phyloP scores from a whole-genome alignment of 495 filamentous ascomycete genomes.

The Chaetomidium leptoderma region DNA sequence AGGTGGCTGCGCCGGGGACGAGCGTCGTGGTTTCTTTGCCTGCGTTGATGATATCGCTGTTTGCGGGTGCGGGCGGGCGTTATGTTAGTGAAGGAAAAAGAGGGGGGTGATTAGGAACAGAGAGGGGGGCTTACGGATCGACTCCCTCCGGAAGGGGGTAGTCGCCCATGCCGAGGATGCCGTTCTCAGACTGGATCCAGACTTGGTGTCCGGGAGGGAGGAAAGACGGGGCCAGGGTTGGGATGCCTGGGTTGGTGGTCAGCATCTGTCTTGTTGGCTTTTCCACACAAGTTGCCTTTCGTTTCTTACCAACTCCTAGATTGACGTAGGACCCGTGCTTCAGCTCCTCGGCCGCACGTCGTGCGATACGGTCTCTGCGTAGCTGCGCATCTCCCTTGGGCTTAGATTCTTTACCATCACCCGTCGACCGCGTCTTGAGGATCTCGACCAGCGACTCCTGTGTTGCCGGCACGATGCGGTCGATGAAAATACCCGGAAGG shows the following conservation, averaged over 20 bases:
- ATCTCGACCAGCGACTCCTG: conserved; percentile 54
- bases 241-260: conserved; percentile 44
- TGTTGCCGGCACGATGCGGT: conserved; percentile 58
- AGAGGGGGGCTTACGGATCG: conserved; percentile 40
- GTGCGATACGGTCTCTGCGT: conserved; percentile 55
- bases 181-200: conserved; percentile 60
- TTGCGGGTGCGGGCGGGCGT: too few relatives aligned
- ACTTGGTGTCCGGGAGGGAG: conserved; percentile 47
- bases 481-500: conserved; percentile 60
- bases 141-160: conserved; percentile 52
- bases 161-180: conserved; percentile 58
- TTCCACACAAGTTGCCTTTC: not conserved
- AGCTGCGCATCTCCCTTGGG: conserved; percentile 31
- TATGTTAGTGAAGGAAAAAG: not conserved
- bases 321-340: conserved; percentile 65
- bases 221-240: conserved; percentile 57
- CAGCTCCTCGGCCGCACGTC: conserved; percentile 57
- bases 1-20: conserved; percentile 51
- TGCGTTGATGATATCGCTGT: conserved; percentile 55
- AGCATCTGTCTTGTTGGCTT: too few relatives aligned
- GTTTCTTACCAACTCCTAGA: conserved; percentile 50
- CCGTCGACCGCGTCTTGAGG: conserved; percentile 41
- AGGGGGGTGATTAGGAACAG: not conserved
- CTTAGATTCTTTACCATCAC: conserved; percentile 19
- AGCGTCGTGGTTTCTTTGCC: conserved; percentile 61